Percentiles rank a stretch among this genome's conserved stretches.
Evolutionary conservation across 495 filamentous ascomycete genomes (phyloP).

Genomic region (Penicillium angulare): DNA sequence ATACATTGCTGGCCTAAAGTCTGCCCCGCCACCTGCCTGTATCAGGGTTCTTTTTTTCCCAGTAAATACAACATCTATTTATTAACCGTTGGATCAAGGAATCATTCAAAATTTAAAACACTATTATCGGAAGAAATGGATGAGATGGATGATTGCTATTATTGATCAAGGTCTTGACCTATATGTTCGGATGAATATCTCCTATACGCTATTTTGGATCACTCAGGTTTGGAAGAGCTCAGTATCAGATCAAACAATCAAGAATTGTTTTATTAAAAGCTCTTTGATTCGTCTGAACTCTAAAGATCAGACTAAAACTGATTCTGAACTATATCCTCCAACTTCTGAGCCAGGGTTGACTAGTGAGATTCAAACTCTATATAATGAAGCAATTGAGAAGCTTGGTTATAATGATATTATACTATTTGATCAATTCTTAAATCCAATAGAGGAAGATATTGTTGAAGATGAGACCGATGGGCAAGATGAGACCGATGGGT

Average conservation of each 20-base stretch:
- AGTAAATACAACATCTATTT: constrained; percentile 20
- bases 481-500: too few species aligned
- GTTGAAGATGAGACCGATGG: too few species aligned
- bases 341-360: not conserved
- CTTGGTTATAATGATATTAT: not conserved
- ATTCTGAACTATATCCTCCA: not conserved
- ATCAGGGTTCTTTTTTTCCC: constrained; percentile 16
- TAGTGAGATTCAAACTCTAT: not conserved
- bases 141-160: constrained; percentile 11
- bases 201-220: constrained; percentile 2
- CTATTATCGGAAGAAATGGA: too few species aligned
- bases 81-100: constrained; percentile 29
- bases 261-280: too few species aligned
- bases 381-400: too few species aligned
- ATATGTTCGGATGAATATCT: not conserved
- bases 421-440: not conserved
- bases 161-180: constrained; percentile 2
- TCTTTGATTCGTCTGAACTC: too few species aligned
- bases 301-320: too few species aligned
- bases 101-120: constrained; percentile 28
- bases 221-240: too few species aligned
- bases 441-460: not conserved
- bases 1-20: constrained; percentile 17
- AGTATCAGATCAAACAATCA: too few species aligned
- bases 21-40: not conserved